These are phyloP conservation scores for Closterium sp. DNA, from an alignment of 139 green algal genomes.

Conservation along the genomic window DNA sequence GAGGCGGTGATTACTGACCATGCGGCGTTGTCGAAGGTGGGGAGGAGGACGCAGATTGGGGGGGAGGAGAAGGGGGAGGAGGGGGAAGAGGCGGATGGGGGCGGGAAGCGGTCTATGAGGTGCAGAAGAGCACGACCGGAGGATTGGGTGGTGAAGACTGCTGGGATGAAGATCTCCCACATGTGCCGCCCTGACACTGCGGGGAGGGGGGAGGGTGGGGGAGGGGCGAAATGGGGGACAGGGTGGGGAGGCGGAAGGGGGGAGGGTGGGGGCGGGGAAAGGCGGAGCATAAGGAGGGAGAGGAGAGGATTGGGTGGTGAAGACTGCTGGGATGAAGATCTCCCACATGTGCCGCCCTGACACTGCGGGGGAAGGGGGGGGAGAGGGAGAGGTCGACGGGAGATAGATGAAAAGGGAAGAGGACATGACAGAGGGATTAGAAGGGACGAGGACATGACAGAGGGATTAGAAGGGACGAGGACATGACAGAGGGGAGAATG, in stretches of 20 bases:
- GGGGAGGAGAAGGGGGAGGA: not conserved
- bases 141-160: constrained; percentile 37
- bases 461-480: too few relatives aligned
- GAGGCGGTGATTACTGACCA: constrained; percentile 49
- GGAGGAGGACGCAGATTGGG: constrained; percentile 10
- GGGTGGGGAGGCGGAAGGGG: not conserved
- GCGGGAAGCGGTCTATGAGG: not conserved
- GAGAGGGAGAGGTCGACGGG: too few relatives aligned
- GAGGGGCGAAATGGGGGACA: not conserved
- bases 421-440: too few relatives aligned
- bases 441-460: too few relatives aligned
- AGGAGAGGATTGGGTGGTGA: constrained; percentile 16
- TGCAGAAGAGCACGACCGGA: too few relatives aligned
- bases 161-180: constrained; percentile 40
- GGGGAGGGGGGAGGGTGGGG: too few relatives aligned
- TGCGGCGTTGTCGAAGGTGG: constrained; percentile 37
- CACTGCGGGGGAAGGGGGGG: constrained; percentile 16
- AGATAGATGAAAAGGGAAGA: too few relatives aligned
- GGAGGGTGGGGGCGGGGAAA: not conserved
- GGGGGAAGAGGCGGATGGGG: not conserved
- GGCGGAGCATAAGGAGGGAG: not conserved
- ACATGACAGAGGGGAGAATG: too few relatives aligned
- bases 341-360: constrained; percentile 29
- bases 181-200: constrained; percentile 41
- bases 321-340: constrained; percentile 46